phyloP scores from a whole-genome alignment of 106 monocot species.

The Dendrobium officinale region DNA sequence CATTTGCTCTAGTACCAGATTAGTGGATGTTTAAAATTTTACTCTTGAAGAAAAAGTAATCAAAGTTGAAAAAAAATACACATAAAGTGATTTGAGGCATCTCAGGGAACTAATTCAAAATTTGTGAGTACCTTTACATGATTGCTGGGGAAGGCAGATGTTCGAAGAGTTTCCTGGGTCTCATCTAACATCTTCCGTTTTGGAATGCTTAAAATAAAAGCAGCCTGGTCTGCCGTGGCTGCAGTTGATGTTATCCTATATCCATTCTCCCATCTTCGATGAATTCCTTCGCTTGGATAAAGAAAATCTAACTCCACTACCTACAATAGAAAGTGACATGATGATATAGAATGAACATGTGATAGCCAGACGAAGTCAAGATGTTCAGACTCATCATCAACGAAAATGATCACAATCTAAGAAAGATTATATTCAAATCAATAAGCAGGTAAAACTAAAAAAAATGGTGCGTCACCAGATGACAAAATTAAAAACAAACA shows the following conservation, averaged over 20 bases:
- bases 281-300: slow-evolving; percentile 97
- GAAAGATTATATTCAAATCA: not conserved
- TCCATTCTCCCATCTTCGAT: slow-evolving; percentile 87
- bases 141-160: slow-evolving; percentile 88
- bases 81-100: not conserved
- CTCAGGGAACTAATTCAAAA: not conserved
- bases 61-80: not conserved
- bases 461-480: not conserved
- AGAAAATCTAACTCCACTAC: slow-evolving; percentile 96
- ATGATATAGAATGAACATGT: not conserved
- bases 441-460: not conserved
- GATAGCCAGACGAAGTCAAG: not conserved
- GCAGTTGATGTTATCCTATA: slow-evolving; percentile 92
- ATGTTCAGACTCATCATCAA: not conserved
- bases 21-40: not conserved
- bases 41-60: not conserved
- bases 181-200: slow-evolving; percentile 76
- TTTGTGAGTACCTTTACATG: slow-evolving; percentile 75
- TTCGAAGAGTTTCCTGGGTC: slow-evolving; percentile 93
- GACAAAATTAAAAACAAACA: not conserved
- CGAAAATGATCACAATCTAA: not conserved
- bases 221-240: slow-evolving; percentile 93
- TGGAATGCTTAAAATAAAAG: slow-evolving; percentile 86
- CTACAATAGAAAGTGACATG: slow-evolving; percentile 23
- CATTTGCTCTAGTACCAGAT: not conserved